Base-by-base conservation (phyloP, 2,329 filamentous ascomycete genomes). In the Dothidotthia symphoricarpi region DNA sequence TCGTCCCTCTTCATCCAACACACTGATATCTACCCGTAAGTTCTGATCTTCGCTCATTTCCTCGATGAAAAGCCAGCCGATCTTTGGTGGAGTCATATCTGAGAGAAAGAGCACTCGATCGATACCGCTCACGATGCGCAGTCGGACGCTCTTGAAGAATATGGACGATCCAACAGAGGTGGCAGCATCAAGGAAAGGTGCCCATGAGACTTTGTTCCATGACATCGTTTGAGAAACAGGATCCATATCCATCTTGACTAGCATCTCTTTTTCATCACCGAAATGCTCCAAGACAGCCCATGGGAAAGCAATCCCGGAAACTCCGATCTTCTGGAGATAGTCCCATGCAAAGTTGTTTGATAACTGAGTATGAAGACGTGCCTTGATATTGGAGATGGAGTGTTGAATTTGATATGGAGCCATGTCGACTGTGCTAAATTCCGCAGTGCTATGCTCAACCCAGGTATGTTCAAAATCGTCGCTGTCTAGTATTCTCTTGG, bases 141-240 rank as follows among this genome's bases (percentile, higher is more conserved):
- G 59, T 14, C 53, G 53, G 1, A 64, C 59, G 8, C 59, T 45
- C 17, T 65, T 51, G 43, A 60, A 67, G 49, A 70, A 71, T 15
- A 72, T 55, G 0, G 66, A 64, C 0, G 69, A 70, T 2, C 67
- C 69, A 3, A 72, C 58, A 0, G 70, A 72, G 0, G 69, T 70
- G 1, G 69, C 69, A 3, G 69, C 63, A 38, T 72, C 69, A 3
- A 72, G 48, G 10, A 70, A 54, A 0, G 69, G 62, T 4, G 69
- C 67, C 67, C 64, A 70, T 3, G 64, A 69, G 1, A 39, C 15
- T 1, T 34, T 12, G 16, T 66, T 54, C 64, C 64, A 68, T 2
- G 46, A 24, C 11, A 56, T 16, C 4, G 30, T 16, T 1, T 32
- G 27, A 10, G 31, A 36, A 2, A 53, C 43, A 0, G 64, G 66